phyloP scores from a whole-genome alignment of 352 stramenopile genomes.

The Pilasporangium apinafurcum region DNA sequence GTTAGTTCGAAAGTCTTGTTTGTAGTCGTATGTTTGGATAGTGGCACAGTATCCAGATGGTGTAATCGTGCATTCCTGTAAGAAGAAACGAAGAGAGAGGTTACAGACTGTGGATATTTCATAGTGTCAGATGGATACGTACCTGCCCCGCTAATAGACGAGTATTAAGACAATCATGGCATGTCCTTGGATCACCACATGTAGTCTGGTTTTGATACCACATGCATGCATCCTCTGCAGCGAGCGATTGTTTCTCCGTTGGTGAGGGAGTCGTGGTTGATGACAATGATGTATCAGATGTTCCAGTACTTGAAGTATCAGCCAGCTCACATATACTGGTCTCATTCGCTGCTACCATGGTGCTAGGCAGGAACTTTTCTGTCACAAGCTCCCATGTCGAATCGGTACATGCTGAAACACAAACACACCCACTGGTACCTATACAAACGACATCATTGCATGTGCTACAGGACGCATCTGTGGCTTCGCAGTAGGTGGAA shows the following conservation, averaged over 20 bases:
- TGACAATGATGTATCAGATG: background rate
- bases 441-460: constrained; percentile 10
- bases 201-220: constrained; percentile 21
- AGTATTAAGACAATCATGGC: constrained; percentile 32
- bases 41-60: constrained; percentile 25
- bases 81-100: background rate
- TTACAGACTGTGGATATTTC: no score
- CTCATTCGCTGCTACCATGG: constrained; percentile 4
- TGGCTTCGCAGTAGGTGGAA: constrained; percentile 13
- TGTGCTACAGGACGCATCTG: constrained; percentile 7
- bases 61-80: constrained; percentile 23
- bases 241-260: constrained; percentile 14
- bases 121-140: no score
- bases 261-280: background rate
- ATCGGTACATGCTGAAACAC: constrained; percentile 22
- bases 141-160: constrained; percentile 12
- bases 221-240: constrained; percentile 24
- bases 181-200: constrained; percentile 21
- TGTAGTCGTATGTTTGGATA: constrained; percentile 13
- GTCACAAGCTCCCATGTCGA: constrained; percentile 15
- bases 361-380: constrained; percentile 7
- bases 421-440: constrained; percentile 22
- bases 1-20: constrained; percentile 17
- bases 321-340: constrained; percentile 4
- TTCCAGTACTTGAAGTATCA: background rate